Evolutionary conservation across 2,329 filamentous ascomycete genomes (phyloP), one percentile per base, ranked within the genome.

Genomic region (Diplodia scrobiculata): DNA sequence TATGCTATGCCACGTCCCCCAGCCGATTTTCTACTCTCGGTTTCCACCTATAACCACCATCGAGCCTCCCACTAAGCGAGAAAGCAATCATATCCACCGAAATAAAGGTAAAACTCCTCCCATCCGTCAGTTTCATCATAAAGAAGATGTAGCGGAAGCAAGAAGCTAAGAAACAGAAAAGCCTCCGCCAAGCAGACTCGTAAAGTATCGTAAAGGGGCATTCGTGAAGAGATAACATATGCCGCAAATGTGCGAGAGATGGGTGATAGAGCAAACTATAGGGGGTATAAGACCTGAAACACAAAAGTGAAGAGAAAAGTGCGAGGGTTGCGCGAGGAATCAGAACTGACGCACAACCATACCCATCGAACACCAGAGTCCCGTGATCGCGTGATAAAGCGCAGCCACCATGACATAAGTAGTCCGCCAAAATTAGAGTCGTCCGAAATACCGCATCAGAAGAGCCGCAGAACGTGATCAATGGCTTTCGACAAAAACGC

Each of bases 251-350:
- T 10, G 52, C 25, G 34, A 45, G 34, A 27, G 34, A 27, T 41
- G 17, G 36, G 19, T 25, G 50, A 32, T 45, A 59, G 38, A 62
- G 58, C 58, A 62, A 62, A 50, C 58, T 50, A 13, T 50, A 62
- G 58, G 58, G 54, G 58, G 58, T 62, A 62, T 62, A 62, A 62
- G 58, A 62, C 41, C 41, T 62, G 52, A 19, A 38, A 55, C 27
- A 36, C 32, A 38, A 38, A 32, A 25, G 52, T 21, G 32, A 19
- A 36, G 34, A 32, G 14, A 29, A 51, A 62, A 59, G 25, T 25
- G 52, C 32, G 54, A 13, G 34, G 38, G 19, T 11, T 45, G 36
- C 19, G 25, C 27, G n/a, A 27, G 10, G n/a, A 13, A 14, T 13
- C 27, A 27, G 21, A 50, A 50, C 10, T 19, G 21, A 29, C 54